Evolutionary conservation across 306 rosid species (phyloP).

Genomic region (Arachis stenosperma): DNA sequence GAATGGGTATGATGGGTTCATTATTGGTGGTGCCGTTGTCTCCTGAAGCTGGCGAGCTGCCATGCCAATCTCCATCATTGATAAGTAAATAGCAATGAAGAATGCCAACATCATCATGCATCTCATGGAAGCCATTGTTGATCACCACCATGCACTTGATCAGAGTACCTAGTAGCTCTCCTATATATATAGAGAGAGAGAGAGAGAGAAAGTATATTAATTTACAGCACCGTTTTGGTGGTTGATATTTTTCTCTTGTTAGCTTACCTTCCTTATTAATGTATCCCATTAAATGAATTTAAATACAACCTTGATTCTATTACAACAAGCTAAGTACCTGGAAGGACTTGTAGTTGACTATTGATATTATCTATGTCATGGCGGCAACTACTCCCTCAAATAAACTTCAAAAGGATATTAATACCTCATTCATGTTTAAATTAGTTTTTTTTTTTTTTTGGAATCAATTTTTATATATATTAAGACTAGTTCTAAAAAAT

Average conservation of each 20-base stretch:
- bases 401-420: neutral
- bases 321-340: too few species aligned
- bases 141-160: too few species aligned
- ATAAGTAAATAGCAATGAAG: slow-evolving; percentile 24
- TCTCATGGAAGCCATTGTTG: slow-evolving; percentile 25
- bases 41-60: slow-evolving; percentile 27
- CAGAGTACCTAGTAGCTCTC: too few species aligned
- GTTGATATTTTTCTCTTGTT: slow-evolving; percentile 2
- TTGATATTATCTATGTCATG: too few species aligned
- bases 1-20: slow-evolving; percentile 5
- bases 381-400: neutral
- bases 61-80: slow-evolving; percentile 19
- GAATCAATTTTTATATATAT: too few species aligned
- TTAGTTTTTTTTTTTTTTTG: too few species aligned
- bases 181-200: too few species aligned
- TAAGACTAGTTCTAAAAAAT: too few species aligned
- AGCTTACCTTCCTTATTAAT: slow-evolving; percentile 5
- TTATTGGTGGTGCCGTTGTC: neutral
- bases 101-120: slow-evolving; percentile 28
- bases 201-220: too few species aligned
- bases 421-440: too few species aligned
- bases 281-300: neutral
- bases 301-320: too few species aligned
- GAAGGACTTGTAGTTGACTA: too few species aligned
- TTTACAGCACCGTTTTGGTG: neutral